phyloP scores from a whole-genome alignment of 371 early-diverging fungal genomes.

The Lichtheimia ornata region DNA sequence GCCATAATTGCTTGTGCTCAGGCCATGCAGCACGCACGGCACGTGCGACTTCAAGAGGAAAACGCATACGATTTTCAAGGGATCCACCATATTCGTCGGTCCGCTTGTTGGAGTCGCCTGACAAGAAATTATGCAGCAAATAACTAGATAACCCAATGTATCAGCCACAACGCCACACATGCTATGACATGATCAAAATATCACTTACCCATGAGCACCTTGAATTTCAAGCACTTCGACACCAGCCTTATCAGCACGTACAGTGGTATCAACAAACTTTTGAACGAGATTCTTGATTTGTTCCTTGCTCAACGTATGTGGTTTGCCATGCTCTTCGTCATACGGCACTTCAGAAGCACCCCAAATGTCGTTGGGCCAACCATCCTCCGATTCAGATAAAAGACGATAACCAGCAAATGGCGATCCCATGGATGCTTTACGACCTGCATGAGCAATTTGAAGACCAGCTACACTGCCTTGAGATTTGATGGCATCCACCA shows the following conservation, averaged over 20 bases:
- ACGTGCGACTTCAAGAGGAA: slow-evolving; percentile 64
- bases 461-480: slow-evolving; percentile 67
- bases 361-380: slow-evolving; percentile 78
- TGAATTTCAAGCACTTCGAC: slow-evolving; percentile 91
- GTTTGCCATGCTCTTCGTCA: slow-evolving; percentile 43
- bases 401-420: slow-evolving; percentile 38
- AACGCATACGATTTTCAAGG: slow-evolving; percentile 76
- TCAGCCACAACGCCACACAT: slow-evolving; percentile 17
- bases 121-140: slow-evolving; percentile 77
- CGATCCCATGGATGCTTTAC: slow-evolving; percentile 71
- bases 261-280: slow-evolving; percentile 72
- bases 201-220: slow-evolving; percentile 54
- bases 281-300: slow-evolving; percentile 64
- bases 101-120: slow-evolving; percentile 79
- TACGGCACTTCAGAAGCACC: slow-evolving; percentile 68
- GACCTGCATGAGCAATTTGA: slow-evolving; percentile 85
- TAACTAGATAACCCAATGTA: slow-evolving; percentile 59
- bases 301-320: slow-evolving; percentile 63
- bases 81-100: slow-evolving; percentile 85
- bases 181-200: no score
- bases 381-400: slow-evolving; percentile 54
- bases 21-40: slow-evolving; percentile 79
- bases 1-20: slow-evolving; percentile 74
- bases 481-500: slow-evolving; percentile 65
- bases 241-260: slow-evolving; percentile 76